Percentiles rank a stretch among this genome's conserved stretches.
phyloP scores from a whole-genome alignment of 805 yeast genomes.

The Ogataea wickerhamii region DNA sequence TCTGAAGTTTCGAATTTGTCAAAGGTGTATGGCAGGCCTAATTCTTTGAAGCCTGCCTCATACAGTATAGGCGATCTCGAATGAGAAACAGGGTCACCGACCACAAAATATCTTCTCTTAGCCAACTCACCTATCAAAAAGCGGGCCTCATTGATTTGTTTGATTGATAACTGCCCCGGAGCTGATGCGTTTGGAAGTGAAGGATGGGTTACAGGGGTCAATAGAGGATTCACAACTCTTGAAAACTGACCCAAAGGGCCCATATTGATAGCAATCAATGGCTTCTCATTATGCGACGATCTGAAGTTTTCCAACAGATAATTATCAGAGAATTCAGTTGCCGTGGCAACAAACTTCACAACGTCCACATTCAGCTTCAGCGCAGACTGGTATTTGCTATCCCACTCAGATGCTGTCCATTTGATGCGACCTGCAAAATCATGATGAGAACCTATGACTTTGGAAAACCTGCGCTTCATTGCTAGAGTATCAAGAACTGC shows the following conservation, averaged over 20 bases:
- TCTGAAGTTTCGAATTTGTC: constrained; percentile 63
- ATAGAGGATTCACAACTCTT: constrained; percentile 64
- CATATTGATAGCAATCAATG: constrained; percentile 83
- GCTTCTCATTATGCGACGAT: constrained; percentile 46
- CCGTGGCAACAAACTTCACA: constrained; percentile 81
- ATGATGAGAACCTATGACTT: constrained; percentile 79
- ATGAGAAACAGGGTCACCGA: constrained; percentile 79
- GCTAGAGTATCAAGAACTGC: constrained; percentile 50
- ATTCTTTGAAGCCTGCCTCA: constrained; percentile 67
- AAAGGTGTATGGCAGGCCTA: constrained; percentile 76
- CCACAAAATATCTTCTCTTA: constrained; percentile 61
- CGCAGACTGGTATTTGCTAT: constrained; percentile 65
- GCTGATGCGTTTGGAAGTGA: constrained; percentile 69
- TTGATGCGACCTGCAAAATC: constrained; percentile 59
- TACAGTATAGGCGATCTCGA: constrained; percentile 90
- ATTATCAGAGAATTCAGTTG: constrained; percentile 63
- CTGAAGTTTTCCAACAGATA: constrained; percentile 69
- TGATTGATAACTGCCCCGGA: constrained; percentile 71
- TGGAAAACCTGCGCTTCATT: constrained; percentile 54
- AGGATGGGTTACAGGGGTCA: constrained; percentile 83
- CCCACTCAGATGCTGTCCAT: constrained; percentile 77
- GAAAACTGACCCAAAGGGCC: constrained; percentile 74
- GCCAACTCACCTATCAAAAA: constrained; percentile 60
- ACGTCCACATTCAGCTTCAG: constrained; percentile 62
- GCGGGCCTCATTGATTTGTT: constrained; percentile 57